These are phyloP conservation scores for Trichoderma reesei DNA, from an alignment of 495 filamentous ascomycete genomes.

Conservation along the genomic window DNA sequence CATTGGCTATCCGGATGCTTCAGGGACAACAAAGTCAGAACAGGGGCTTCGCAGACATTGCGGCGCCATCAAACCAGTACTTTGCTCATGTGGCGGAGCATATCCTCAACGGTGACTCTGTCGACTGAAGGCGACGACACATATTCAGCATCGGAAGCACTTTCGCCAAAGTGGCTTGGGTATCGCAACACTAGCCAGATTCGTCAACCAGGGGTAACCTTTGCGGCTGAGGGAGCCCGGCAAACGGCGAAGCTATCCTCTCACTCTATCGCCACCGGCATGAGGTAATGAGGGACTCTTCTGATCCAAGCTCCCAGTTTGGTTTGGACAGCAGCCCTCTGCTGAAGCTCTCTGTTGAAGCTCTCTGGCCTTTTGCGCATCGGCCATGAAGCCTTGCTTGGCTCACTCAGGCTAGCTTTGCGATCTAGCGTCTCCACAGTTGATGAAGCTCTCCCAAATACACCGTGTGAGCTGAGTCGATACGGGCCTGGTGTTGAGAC, in stretches of 20 bases:
- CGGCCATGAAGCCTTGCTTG: background rate
- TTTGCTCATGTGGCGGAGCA: conserved; percentile 4
- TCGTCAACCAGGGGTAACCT: no score
- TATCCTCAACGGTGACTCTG: background rate
- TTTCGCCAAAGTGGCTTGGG: no score
- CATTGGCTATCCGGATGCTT: background rate
- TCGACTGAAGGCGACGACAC: background rate
- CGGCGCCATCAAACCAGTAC: background rate
- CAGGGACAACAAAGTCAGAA: background rate
- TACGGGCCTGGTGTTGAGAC: background rate
- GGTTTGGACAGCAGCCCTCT: background rate
- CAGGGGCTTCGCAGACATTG: conserved; percentile 2
- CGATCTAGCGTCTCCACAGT: background rate
- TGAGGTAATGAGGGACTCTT: no score
- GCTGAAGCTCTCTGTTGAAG: background rate
- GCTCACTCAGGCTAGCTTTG: background rate
- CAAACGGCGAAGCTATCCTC: no score
- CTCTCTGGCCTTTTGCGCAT: background rate
- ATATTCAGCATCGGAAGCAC: no score
- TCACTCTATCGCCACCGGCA: no score
- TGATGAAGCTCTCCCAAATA: background rate
- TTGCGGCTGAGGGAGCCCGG: no score
- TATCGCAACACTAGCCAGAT: no score
- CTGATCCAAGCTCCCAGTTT: background rate
- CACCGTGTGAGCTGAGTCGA: background rate